Conservation (phyloP, 305 asterid genomes). For the Petunia hybrid region DNA sequence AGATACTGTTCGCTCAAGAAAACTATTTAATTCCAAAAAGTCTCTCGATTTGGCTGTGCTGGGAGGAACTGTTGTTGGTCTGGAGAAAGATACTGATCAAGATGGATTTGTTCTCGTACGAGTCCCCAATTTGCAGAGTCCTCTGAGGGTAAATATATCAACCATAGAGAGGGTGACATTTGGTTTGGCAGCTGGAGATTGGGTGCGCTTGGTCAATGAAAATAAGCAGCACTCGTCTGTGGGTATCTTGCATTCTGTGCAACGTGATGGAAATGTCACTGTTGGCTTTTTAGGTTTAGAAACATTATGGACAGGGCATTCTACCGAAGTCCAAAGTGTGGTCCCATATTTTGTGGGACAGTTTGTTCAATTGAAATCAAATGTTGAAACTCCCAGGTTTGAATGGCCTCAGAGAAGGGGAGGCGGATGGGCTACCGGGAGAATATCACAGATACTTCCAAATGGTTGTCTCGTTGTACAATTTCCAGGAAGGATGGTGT, state of each 20-base stretch:
- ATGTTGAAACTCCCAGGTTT: conserved; percentile 50
- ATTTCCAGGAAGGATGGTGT: conserved; percentile 57
- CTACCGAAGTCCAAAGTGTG: conserved; percentile 52
- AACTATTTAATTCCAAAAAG: conserved; percentile 40
- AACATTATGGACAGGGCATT: conserved; percentile 62
- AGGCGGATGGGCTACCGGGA: conserved; percentile 59
- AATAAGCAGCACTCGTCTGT: conserved; percentile 51
- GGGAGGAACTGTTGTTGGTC: conserved; percentile 65
- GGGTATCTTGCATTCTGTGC: conserved; percentile 62
- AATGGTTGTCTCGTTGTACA: conserved; percentile 64
- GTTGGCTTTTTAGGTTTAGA: conserved; percentile 65
- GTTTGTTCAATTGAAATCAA: conserved; percentile 54
- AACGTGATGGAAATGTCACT: conserved; percentile 55
- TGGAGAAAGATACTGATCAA: conserved; percentile 62
- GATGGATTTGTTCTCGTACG: conserved; percentile 60
- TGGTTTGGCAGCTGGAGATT: conserved; percentile 70
- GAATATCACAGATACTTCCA: conserved; percentile 56
- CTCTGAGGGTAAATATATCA: conserved; percentile 51
- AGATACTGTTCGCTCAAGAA: conserved; percentile 65
- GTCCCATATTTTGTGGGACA: conserved; percentile 54
- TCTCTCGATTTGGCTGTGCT: conserved; percentile 48
- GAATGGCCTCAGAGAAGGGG: conserved; percentile 64
- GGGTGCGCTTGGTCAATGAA: conserved; percentile 56
- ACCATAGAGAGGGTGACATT: conserved; percentile 61
- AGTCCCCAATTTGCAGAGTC: conserved; percentile 50